A percentile compares a stretch with the other conserved stretches of the same genome.
Evolutionary conservation across 345 rosid species (phyloP).

Genomic region (Citrus sinensis): DVS_A1.0 CM039161.1:22040501-22041000

Average conservation of each 20-base stretch:
- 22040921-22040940: conserved; percentile 56
- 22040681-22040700: conserved; percentile 1
- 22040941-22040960: conserved; percentile 66
- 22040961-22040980: conserved; percentile 60
- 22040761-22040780: conserved; percentile 62
- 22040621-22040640: not conserved
- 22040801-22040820: conserved; percentile 61
- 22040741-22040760: not conserved
- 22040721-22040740: conserved; percentile 9
- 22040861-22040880: conserved; percentile 51
- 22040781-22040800: conserved; percentile 73
- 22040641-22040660: not conserved
- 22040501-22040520: not conserved
- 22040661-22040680: not conserved
- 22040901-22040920: conserved; percentile 49
- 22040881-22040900: conserved; percentile 49
- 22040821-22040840: conserved; percentile 71
- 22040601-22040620: not conserved
- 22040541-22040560: not conserved
- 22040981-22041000: conserved; percentile 87
- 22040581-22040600: not conserved
- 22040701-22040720: not conserved
- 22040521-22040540: not conserved
- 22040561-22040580: not conserved
- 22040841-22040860: conserved; percentile 62